These are phyloP conservation scores for Cymbopogon flexuosus DNA, from an alignment of 202 grass and related monocot genomes.

Conservation along the genomic window DNA sequence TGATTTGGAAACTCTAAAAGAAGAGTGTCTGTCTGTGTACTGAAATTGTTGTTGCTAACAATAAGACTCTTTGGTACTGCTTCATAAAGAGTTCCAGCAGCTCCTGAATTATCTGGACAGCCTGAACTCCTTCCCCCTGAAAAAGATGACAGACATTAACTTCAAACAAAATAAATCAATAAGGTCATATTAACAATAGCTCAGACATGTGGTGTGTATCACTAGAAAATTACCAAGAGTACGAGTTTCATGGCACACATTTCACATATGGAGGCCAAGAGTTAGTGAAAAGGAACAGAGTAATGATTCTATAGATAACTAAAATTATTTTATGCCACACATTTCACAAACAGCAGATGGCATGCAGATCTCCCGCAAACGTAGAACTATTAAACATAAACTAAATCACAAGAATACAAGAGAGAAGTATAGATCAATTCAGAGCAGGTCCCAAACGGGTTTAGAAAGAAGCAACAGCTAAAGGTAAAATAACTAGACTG, in stretches of 20 bases:
- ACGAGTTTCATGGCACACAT: background rate
- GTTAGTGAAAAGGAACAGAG: constrained; percentile 9
- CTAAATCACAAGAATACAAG: constrained; percentile 21
- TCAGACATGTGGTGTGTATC: background rate
- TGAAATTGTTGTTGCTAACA: constrained; percentile 92
- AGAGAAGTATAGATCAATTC: background rate
- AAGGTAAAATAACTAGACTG: background rate
- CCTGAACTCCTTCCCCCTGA: constrained; percentile 78
- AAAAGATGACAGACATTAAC: constrained; percentile 23
- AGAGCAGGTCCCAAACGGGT: background rate
- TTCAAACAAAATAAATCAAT: background rate
- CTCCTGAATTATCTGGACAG: constrained; percentile 93
- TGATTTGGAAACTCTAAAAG: constrained; percentile 95
- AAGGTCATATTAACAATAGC: background rate
- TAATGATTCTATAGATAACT: background rate
- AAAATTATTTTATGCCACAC: background rate
- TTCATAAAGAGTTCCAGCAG: constrained; percentile 97
- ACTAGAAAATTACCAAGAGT: constrained; percentile 17
- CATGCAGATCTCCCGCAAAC: background rate
- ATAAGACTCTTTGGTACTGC: constrained; percentile 91
- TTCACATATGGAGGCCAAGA: constrained; percentile 7
- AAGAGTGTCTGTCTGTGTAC: constrained; percentile 97
- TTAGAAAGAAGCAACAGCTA: constrained; percentile 8
- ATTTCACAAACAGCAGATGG: background rate
- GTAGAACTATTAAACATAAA: constrained; percentile 9